phyloP scores from a whole-genome alignment of 257 asterid genomes.

The Solanum rostratum region DNA sequence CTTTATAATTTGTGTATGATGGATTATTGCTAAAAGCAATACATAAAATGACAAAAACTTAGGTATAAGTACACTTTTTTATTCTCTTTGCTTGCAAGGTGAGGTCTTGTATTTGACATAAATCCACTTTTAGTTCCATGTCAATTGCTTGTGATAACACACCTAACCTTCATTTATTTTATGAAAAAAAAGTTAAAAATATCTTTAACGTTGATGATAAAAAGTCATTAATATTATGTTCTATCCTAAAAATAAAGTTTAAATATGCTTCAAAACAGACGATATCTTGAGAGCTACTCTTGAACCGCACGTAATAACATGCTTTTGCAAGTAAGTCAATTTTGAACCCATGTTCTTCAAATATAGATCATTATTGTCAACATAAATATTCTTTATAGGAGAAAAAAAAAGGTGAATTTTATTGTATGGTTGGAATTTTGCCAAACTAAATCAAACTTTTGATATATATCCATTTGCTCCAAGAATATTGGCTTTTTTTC shows the following conservation, averaged over 20 bases:
- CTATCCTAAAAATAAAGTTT: neutral
- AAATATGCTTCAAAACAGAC: neutral
- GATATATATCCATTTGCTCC: slow-evolving; percentile 1
- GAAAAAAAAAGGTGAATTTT: neutral
- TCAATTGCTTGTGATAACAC: neutral
- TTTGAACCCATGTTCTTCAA: neutral
- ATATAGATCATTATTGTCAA: neutral
- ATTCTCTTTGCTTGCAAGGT: neutral
- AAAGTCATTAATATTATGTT: neutral
- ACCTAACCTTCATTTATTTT: neutral
- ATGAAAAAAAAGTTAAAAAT: fast-evolving
- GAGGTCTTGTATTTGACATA: neutral
- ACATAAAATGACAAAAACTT: neutral
- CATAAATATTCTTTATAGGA: neutral
- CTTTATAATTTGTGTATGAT: neutral
- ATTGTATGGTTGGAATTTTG: neutral
- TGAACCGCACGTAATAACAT: neutral
- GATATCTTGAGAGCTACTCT: neutral
- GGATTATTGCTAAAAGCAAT: neutral
- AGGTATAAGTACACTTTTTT: neutral
- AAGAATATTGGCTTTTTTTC: slow-evolving; percentile 17
- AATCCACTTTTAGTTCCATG: neutral
- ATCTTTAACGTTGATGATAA: neutral
- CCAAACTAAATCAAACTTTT: slow-evolving; percentile 3
- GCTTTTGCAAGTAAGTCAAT: neutral